Percentiles rank a stretch among this genome's conserved stretches.
phyloP scores from a whole-genome alignment of 768 basidiomycete species.

The Chalciporus piperatus region DNA sequence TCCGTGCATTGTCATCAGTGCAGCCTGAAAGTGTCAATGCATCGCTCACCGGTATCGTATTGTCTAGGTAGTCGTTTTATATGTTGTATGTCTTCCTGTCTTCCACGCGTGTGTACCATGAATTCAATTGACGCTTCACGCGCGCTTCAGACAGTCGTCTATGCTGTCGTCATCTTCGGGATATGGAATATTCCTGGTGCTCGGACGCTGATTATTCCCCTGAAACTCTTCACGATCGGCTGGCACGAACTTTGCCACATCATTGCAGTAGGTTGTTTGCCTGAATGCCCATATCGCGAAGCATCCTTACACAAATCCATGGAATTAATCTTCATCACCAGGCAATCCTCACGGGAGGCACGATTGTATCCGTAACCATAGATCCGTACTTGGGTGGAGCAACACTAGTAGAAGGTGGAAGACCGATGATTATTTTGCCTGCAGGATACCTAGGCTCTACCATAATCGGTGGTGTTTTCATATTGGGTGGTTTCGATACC shows the following conservation, averaged over 20 bases:
- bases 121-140: conserved; percentile 7
- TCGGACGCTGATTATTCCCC: conserved; percentile 74
- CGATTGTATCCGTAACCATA: conserved; percentile 75
- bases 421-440: conserved; percentile 65
- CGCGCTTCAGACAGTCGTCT: conserved; percentile 66
- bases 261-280: conserved; percentile 51
- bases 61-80: conserved; percentile 66
- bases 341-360: conserved; percentile 79
- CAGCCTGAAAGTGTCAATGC: conserved; percentile 17
- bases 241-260: conserved; percentile 90
- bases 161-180: conserved; percentile 82
- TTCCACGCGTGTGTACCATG: conserved; percentile 11
- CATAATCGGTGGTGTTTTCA: conserved; percentile 76
- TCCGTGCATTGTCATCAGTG: conserved; percentile 32
- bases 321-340: conserved; percentile 24
- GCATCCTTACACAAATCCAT: conserved; percentile 3
- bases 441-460: conserved; percentile 85
- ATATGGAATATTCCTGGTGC: conserved; percentile 86
- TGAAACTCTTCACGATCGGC: conserved; percentile 86
- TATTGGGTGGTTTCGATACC: conserved; percentile 83
- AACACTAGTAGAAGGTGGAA: conserved; percentile 70
- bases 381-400: conserved; percentile 75
- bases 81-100: conserved; percentile 60
- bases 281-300: conserved; percentile 2
- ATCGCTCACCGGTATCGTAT: conserved; percentile 19